phyloP scores from a whole-genome alignment of 2,329 filamentous ascomycete genomes.

The Colletotrichum aenigma region DNA sequence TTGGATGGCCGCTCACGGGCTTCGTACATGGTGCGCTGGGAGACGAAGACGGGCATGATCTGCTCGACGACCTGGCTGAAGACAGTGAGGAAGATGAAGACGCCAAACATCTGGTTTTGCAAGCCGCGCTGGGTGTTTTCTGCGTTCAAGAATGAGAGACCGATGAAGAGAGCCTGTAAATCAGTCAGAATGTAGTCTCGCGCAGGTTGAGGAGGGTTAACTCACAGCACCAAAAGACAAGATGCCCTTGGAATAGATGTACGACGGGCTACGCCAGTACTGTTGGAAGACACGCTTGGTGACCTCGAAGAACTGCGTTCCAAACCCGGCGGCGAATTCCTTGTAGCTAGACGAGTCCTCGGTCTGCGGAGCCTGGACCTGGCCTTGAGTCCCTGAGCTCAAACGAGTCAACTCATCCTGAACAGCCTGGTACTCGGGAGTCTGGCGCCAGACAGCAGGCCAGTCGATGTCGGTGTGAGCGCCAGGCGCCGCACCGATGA shows the following conservation, averaged over 20 bases:
- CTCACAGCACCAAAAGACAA: conserved; percentile 24
- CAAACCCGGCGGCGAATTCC: conserved; percentile 34
- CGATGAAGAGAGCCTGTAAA: conserved; percentile 62
- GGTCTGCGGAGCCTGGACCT: not conserved
- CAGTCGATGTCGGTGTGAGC: conserved; percentile 52
- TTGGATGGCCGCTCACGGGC: conserved; percentile 70
- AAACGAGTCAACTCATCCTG: conserved; percentile 20
- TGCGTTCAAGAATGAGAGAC: conserved; percentile 69
- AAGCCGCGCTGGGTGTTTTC: conserved; percentile 67
- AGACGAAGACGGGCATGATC: conserved; percentile 74
- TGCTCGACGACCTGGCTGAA: conserved; percentile 70
- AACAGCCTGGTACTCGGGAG: conserved; percentile 38
- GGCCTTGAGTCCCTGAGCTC: not conserved
- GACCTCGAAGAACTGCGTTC: conserved; percentile 35
- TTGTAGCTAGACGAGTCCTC: conserved; percentile 28
- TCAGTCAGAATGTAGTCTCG: not conserved
- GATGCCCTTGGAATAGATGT: conserved; percentile 62
- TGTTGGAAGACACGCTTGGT: conserved; percentile 38
- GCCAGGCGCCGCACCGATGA: conserved; percentile 40
- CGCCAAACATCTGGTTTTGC: conserved; percentile 73
- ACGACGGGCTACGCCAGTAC: conserved; percentile 53
- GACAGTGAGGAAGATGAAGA: conserved; percentile 75
- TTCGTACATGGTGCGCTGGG: conserved; percentile 73
- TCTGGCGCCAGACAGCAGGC: conserved; percentile 48
- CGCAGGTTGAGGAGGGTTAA: not conserved